Evolutionary conservation across 2,329 filamentous ascomycete species (phyloP), one percentile per base, ranked within the genome.

Genomic region (Claviceps sp.): DNA sequence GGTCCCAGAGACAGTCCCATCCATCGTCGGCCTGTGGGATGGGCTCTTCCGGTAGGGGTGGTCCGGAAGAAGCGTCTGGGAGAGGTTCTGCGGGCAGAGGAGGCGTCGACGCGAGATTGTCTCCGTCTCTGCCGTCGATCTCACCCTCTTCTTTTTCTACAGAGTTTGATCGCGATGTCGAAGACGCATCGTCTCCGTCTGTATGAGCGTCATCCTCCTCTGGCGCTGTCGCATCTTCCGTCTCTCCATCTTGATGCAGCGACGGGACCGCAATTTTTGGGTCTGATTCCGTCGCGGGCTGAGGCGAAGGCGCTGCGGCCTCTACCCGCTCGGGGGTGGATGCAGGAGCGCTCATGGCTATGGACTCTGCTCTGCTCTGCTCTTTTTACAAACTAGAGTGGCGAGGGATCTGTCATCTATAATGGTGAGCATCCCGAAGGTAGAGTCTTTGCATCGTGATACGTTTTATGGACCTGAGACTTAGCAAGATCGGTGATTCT

Each of bases 1-100:
- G 69, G 60, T 94, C 88, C 86, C 87, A 94, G 54, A 86, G 74
- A 39, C 81, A 82, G 54, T 86, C 82, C 89, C 89, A 95, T 54
- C 89, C 89, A 60, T 84, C 81, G 55, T 83, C 78, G 53, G 83
- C 75, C 50, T 74, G 56, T 61, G 75, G 70, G 48, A 64, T 60
- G 14, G 69, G 66, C 53, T 74, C 73, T 46, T 64, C 60, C 2
- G 72, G 73, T 6, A 75, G 60, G 0, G 71, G 71, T 3, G 72
- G 72, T 13, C 58, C 64, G 43, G 48, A n/a, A 24, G 40, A 37
- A 24, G 40, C 42, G 17, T 54, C 53, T 1, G 56, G 53, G 10
- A 52, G 54, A 22, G 61, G 42, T 47, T 70, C 70, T 39, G 64
- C 60, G 5, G 70, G 70, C 7, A 72, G 61, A 14, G 68, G 67